A percentile compares a stretch with the other conserved stretches of the same genome.
Conservation (phyloP, 2,329 filamentous ascomycete genomes). For the Paecilomyces sp. region DNA sequence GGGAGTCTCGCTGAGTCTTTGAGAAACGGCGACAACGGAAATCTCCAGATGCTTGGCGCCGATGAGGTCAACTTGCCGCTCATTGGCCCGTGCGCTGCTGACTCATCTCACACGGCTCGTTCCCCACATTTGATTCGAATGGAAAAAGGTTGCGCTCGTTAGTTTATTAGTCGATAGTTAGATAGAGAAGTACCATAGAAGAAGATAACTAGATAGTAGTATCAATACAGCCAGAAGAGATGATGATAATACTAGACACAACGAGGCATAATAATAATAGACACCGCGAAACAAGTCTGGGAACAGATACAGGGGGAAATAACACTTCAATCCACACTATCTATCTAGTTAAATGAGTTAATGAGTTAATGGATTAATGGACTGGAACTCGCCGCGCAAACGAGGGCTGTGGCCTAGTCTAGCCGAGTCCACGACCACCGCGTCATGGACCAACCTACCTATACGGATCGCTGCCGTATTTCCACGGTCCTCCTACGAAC, state of each 20-base stretch:
- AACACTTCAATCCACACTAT: no score
- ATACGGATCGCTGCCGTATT: neutral
- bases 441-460: neutral
- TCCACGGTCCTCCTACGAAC: neutral
- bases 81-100: neutral
- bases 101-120: neutral
- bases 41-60: slow-evolving; percentile 3
- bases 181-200: no score
- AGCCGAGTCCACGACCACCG: neutral
- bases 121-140: neutral
- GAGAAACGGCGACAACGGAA: neutral
- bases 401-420: neutral
- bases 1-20: neutral
- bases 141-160: no score
- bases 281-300: no score
- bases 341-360: no score
- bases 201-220: no score
- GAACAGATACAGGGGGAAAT: no score
- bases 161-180: no score
- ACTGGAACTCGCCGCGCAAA: neutral
- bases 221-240: no score
- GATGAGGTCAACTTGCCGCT: slow-evolving; percentile 2
- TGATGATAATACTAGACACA: no score
- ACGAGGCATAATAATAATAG: no score
- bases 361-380: no score